phyloP scores from a whole-genome alignment of 2,329 filamentous ascomycete genomes.

The Colletotrichum sp. region DNA sequence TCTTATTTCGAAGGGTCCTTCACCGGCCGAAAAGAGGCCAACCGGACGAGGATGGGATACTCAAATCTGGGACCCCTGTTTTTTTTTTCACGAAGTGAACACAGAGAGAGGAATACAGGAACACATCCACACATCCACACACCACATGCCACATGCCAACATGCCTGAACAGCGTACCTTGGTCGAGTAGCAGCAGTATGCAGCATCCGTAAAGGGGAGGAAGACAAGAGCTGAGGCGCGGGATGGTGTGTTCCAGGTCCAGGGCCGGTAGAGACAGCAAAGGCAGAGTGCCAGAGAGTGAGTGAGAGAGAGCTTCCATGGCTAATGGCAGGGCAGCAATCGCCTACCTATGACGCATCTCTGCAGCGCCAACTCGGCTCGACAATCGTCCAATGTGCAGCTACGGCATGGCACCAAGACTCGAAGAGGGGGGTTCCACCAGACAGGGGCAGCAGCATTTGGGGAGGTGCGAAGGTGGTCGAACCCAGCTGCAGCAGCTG shows the following conservation, averaged over 20 bases:
- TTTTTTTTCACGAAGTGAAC: neutral
- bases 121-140: neutral
- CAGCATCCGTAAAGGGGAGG: neutral
- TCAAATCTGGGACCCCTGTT: neutral
- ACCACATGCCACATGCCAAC: neutral
- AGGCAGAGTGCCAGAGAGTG: no score
- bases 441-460: neutral
- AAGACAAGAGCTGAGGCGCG: neutral
- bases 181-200: neutral
- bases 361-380: conserved; percentile 2
- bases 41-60: neutral
- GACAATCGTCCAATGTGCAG: neutral
- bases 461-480: neutral
- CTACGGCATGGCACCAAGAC: neutral
- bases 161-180: neutral
- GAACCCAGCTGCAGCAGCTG: neutral
- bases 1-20: conserved; percentile 14
- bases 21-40: neutral
- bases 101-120: neutral
- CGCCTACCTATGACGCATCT: conserved; percentile 10
- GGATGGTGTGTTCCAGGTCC: conserved; percentile 5
- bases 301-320: neutral
- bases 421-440: neutral
- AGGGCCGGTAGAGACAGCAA: neutral
- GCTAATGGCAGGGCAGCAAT: neutral